Evolutionary conservation across 78 protist species (phyloP).

Genomic region (Planoprotostelium fungivorum): DNA sequence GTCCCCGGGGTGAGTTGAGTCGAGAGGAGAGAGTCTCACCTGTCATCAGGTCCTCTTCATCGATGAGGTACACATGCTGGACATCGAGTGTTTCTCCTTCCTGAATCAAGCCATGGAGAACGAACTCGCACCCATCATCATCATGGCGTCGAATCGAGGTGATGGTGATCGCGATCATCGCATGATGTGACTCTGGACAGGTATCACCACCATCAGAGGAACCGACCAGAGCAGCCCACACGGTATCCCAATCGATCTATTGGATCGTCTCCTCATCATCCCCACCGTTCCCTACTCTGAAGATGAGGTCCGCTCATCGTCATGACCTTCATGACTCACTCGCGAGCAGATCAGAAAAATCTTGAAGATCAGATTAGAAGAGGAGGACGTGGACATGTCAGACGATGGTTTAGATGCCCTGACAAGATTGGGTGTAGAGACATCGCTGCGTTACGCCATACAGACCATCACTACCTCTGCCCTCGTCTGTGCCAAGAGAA

Average conservation of each 20-base stretch:
- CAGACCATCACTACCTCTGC: constrained; percentile 89
- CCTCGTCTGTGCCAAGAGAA: constrained; percentile 79
- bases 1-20: constrained; percentile 96
- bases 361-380: constrained; percentile 72
- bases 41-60: constrained; percentile 96
- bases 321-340: no score
- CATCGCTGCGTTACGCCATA: constrained; percentile 93
- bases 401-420: constrained; percentile 86
- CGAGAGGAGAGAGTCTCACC: constrained; percentile 87
- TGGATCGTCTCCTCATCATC: constrained; percentile 91
- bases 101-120: constrained; percentile 96
- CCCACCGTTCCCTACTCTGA: constrained; percentile 73
- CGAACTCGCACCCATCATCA: constrained; percentile 91
- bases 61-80: constrained; percentile 99
- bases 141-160: constrained; percentile 97
- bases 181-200: not conserved
- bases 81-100: constrained; percentile 98
- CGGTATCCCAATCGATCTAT: constrained; percentile 97
- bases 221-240: constrained; percentile 92
- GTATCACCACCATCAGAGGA: constrained; percentile 90
- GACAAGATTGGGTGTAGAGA: constrained; percentile 79
- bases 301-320: constrained; percentile 48
- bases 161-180: not conserved
- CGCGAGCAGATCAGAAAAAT: constrained; percentile 30
- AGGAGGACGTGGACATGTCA: constrained; percentile 93